phyloP scores from a whole-genome alignment of 805 yeast species.

The Ogataea corticis region DNA sequence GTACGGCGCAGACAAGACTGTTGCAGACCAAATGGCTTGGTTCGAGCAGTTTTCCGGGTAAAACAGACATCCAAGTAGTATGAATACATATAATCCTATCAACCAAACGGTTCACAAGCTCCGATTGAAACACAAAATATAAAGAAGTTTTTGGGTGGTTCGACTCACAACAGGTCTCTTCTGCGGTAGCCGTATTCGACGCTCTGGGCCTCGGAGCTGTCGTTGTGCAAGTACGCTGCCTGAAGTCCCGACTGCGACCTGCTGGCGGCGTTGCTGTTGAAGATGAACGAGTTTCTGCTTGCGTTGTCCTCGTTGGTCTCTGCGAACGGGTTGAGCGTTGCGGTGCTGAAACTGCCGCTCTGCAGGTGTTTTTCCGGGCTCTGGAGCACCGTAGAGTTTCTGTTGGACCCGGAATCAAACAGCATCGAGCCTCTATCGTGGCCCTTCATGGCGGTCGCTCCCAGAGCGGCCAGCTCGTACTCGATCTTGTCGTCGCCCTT shows the following conservation, averaged over 20 bases:
- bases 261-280: conserved; percentile 14
- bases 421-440: conserved; percentile 45
- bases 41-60: conserved; percentile 11
- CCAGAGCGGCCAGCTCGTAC: conserved; percentile 71
- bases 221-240: conserved; percentile 8
- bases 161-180: conserved; percentile 15
- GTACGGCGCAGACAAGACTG: conserved; percentile 65
- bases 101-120: neutral
- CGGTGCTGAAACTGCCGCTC: conserved; percentile 14
- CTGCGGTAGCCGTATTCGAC: conserved; percentile 15
- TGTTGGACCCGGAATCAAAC: conserved; percentile 27
- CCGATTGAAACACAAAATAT: neutral
- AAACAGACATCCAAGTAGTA: conserved; percentile 1
- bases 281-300: conserved; percentile 21
- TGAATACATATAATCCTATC: conserved; percentile 3
- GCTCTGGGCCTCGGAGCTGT: conserved; percentile 1
- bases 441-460: conserved; percentile 67
- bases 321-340: conserved; percentile 22
- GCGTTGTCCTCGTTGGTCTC: conserved; percentile 17
- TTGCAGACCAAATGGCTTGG: conserved; percentile 42
- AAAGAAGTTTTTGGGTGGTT: neutral
- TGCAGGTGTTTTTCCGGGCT: conserved; percentile 25
- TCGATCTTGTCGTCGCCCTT: conserved; percentile 42
- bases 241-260: conserved; percentile 11
- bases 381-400: conserved; percentile 26